Base-by-base conservation (phyloP, 2,329 filamentous ascomycete species). In the Neocatenulostroma microsporum region DNA sequence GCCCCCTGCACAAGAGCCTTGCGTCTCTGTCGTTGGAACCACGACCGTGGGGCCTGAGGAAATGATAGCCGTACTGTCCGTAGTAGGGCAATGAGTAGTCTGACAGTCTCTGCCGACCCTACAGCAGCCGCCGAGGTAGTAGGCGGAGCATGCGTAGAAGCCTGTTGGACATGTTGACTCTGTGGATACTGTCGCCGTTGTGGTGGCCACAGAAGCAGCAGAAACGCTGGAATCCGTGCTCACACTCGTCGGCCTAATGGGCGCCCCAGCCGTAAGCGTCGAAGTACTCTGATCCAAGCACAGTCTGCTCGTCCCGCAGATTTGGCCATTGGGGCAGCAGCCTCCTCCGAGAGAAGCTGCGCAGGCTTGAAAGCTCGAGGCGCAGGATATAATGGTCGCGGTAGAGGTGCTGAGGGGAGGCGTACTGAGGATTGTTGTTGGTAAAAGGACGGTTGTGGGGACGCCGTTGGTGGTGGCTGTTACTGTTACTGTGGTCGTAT, bases 71-170 rank as follows among this genome's bases (percentile, higher is more conserved):
- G 78, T 82, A 2, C 66, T 72, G 7, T 69, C 58, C 0, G 69
- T 64, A 0, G 75, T 62, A 0, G 84, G 83, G 52, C 89, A 96
- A 5, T 81, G 84, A 0, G 82, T 84, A 0, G 79, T 82, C 41
- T 82, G 76, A 62, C 89, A 96, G 62, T 94, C 75, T 14, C 88
- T 77, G 2, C 86, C 88, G 0, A 85, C 87, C 39, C 83, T 82
- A 63, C 89, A 96, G 66, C 89, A 96, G 14, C 86, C 86, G 11
- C 84, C 86, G 2, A 73, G 67, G 41, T 88, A 85, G 41, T 79
- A 78, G 2, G 89, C 89, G 2, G 80, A 76, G 61, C 89, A 96
- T 34, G 85, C 81, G 61, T 96, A 96, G 68, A 88, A 96, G 2
- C 88, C 88, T 0, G 81, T 88, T 0, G 89, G 89, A 51, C 89